A percentile compares a stretch with the other conserved stretches of the same genome.
These are phyloP conservation scores for Annulohypoxylon moriforme DNA, from an alignment of 495 filamentous ascomycete species.

Conservation along the genomic window DNA sequence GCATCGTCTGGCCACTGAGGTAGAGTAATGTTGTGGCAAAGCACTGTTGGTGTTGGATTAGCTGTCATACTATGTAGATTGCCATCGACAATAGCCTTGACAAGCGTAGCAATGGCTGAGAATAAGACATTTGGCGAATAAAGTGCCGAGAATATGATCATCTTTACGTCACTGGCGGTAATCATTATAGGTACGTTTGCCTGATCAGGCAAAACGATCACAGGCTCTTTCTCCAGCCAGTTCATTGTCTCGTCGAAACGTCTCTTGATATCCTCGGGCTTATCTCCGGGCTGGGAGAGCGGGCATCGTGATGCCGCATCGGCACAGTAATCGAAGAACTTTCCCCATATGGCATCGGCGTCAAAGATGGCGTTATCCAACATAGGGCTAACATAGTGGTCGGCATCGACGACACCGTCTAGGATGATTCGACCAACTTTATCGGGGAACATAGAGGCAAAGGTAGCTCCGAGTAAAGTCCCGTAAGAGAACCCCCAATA, in stretches of 20 bases:
- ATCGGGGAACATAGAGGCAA: conserved; percentile 57
- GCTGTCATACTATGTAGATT: conserved; percentile 15
- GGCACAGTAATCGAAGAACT: conserved; percentile 56
- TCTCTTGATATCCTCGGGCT: conserved; percentile 55
- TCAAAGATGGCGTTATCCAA: conserved; percentile 54
- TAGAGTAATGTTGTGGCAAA: conserved; percentile 55
- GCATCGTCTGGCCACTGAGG: conserved; percentile 61
- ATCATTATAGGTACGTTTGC: conserved; percentile 52
- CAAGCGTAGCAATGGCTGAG: conserved; percentile 45
- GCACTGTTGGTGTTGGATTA: conserved; percentile 32
- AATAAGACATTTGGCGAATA: conserved; percentile 53
- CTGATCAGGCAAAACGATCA: conserved; percentile 55
- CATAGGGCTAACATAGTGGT: conserved; percentile 49
- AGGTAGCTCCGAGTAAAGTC: conserved; percentile 66
- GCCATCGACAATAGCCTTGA: conserved; percentile 41
- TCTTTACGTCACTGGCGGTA: conserved; percentile 48
- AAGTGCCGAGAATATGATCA: conserved; percentile 49
- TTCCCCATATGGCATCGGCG: conserved; percentile 53
- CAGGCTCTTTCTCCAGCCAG: conserved; percentile 57
- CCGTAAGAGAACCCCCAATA: conserved; percentile 75
- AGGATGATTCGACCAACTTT: conserved; percentile 55
- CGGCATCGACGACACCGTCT: conserved; percentile 58
- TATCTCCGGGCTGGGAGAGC: conserved; percentile 51
- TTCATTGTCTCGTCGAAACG: conserved; percentile 56
- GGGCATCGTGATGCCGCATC: conserved; percentile 46